Base-by-base conservation (phyloP, 2,329 filamentous ascomycete genomes). In the Lasiodiplodia sp. region DNA sequence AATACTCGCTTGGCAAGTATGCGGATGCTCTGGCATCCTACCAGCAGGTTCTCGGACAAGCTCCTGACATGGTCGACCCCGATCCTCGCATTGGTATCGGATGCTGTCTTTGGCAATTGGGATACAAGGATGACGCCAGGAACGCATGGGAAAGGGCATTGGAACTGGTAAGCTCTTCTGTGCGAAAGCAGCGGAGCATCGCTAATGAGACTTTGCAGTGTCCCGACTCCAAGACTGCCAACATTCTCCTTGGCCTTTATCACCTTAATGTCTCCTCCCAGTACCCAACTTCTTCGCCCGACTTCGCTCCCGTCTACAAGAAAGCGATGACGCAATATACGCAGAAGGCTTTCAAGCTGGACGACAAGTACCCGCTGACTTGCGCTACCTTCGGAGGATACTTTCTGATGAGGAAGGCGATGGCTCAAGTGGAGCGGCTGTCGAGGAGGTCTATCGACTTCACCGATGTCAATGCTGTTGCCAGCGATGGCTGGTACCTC, bases 401-500 rank as follows among this genome's bases (percentile, higher is more conserved):
- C 79, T 98, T 97, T 80, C 83, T 97, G 34, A 90, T 93, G 2
- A 88, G 92, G 75, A 96, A 94, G 77, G 88, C 90, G 10, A 91
- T 93, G 80, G 82, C 88, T 28, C 94, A 93, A 70, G 94, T 96
- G 11, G 94, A 98, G 72, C 90, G 90, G 23, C 86, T 99, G 21
- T 93, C 95, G 8, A 92, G 94, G 78, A 96, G 96, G 79, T 94
- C 96, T 7, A 97, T 99, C 71, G 93, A 97, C 76, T 91, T 93
- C 75, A 98, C 96, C 2, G 96, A 99, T 77, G 93, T 98, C 73
- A 97, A 97, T 78, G 93, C 94, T 3, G 93, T 98, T 78, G 95
- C 95, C 28, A 97, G 95, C 81, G 96, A 99, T 77, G 96, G 96
- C 44, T 98, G 95, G 94, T 99, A 97, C 80, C 83, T 98, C 10